Evolutionary conservation across 106 monocot genomes (phyloP), one percentile per base, ranked within the genome.

Genomic region (Gastrodia elata): DNA sequence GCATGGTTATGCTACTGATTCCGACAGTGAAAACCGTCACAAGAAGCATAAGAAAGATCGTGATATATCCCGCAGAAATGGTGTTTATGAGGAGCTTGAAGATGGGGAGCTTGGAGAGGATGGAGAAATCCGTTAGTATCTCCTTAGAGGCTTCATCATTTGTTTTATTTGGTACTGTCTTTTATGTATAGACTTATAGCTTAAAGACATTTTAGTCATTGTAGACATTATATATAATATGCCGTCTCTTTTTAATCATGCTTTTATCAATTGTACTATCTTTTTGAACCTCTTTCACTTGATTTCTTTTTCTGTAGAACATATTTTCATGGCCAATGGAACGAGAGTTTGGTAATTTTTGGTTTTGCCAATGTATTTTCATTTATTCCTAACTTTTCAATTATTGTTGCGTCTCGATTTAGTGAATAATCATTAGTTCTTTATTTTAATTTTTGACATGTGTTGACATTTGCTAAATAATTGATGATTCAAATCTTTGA

Each of bases 31-130:
- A 71, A 83, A 77, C 61, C 78, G 77, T 34, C 87, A 88, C 82
- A 90, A 89, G 77, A 88, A 83, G 76, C 88, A 91, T 64, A 93
- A 88, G 75, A 96, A 88, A 80, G 87, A 98, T 68, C 74, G 87
- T 57, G 93, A 93, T 46, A 82, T 82, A 26, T 82, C 83, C 27
- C 92, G 84, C 11, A 78, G 86, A 79, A 83, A 81, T 80, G 80
- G 84, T 79, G 76, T 70, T n/a, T 80, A 90, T 59, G 95, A 98
- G 57, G 98, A 98, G 73, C 93, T 98, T 55, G 98, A 98, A 82
- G 98, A 98, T 79, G 98, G 98, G 8, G 98, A 98, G 75, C 73
- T 98, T 71, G 98, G 93, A 58, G 98, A 93, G 78, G 98, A 98
- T 89, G 93, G 93, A 65, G 93, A 98, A 80, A 91, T 93, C 38